These are phyloP conservation scores for Ceraceosorus guamensis DNA, from an alignment of 1,284 basidiomycete species.

Conservation along the genomic window DNA sequence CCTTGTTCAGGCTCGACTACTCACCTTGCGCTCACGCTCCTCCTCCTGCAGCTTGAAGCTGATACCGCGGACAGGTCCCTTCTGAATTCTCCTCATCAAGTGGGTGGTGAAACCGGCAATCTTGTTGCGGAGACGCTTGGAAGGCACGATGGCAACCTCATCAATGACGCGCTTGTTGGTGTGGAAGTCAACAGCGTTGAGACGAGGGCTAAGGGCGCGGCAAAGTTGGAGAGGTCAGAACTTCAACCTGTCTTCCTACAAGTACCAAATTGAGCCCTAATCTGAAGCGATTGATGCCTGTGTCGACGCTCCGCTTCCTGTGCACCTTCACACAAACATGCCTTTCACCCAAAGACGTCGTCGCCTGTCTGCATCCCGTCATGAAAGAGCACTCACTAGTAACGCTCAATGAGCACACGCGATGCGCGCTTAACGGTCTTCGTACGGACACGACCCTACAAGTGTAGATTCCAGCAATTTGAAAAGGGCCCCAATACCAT, in stretches of 20 bases:
- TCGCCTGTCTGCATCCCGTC: too few relatives aligned
- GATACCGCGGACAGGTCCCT: conserved; percentile 98
- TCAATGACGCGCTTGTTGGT: conserved; percentile 99
- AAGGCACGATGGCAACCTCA: conserved; percentile 84
- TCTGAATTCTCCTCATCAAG: conserved; percentile 99
- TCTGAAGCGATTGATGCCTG: too few relatives aligned
- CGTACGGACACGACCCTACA: conserved; percentile 99
- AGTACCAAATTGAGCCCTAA: too few relatives aligned
- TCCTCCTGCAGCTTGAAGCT: conserved; percentile 99
- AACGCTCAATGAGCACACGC: conserved; percentile 98
- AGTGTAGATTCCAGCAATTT: too few relatives aligned
- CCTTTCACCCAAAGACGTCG: too few relatives aligned
- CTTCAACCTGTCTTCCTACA: too few relatives aligned
- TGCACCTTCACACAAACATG: too few relatives aligned
- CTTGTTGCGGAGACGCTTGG: conserved; percentile 99
- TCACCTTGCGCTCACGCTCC: conserved; percentile 91
- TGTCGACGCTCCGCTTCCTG: too few relatives aligned
- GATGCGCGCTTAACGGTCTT: conserved; percentile 99
- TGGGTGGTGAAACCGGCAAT: conserved; percentile 99
- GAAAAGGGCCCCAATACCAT: too few relatives aligned
- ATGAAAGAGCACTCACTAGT: conserved; percentile 63
- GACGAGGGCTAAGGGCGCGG: conserved; percentile 38
- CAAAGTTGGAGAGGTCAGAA: too few relatives aligned
- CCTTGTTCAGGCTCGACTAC: too few relatives aligned
- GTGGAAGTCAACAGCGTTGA: conserved; percentile 49